Base-by-base conservation (phyloP, 768 basidiomycete genomes). In the Boletus bicolor region DNA sequence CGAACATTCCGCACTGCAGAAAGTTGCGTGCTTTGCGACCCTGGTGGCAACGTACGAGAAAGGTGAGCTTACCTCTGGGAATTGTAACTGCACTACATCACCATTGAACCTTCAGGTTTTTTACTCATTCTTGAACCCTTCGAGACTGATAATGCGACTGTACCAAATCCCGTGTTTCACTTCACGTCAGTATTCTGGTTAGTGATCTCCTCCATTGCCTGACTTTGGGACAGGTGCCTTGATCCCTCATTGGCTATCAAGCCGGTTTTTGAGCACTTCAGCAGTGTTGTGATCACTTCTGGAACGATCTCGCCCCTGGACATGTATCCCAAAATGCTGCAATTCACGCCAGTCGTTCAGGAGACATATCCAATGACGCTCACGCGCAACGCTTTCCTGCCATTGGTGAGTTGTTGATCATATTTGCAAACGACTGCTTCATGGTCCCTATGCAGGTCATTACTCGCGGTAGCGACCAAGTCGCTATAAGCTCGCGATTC, bases 311-410 rank as follows among this genome's bases (percentile, higher is more conserved):
- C 95, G 1, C 97, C 97, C 3, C 74, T 99, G 55, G 97, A 99
- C 73, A 99, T 99, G 97, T 99, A 99, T 72, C 97, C 97, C 12
- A 99, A 98, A 75, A 99, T 99, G 91, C 79, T 99, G 32, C 93
- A 94, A 62, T 99, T 99, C 72, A 92, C 91, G 17, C 95, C 97
- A 2, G 94, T 96, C 19, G 91, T 98, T 7, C 91, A 94, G 75
- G 95, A 98, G 72, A 92, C 91, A 1, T 99, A 99, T 74, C 84
- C 96, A 1, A 99, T 99, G 97, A 95, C 97, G 19, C 79, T 99
- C 43, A 91, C 93, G 12, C 83, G 97, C 58, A 96, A 98, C 66
- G 93, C 95, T 32, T 99, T 99, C 75, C 73, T 99, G 60, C 97
- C 97, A 14, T 75, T 98, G 74, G 96, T 93, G 51, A 55, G 86